Conservation (phyloP, 768 basidiomycete genomes). For the Lactifluus pinguis region DNA sequence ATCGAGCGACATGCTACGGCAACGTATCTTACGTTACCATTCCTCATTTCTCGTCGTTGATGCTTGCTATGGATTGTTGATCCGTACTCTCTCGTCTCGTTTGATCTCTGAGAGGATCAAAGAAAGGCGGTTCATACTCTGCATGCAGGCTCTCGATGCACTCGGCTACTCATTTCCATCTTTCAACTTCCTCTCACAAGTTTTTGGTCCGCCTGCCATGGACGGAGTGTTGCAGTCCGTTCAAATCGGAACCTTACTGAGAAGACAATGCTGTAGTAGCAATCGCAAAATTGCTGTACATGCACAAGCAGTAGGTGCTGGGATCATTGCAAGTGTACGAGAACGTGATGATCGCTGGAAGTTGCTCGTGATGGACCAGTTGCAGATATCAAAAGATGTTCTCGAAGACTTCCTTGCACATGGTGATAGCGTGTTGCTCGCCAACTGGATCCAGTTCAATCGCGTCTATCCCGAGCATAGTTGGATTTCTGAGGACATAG, state of each 20-base stretch:
- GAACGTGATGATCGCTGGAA: background rate
- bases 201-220: too few species aligned
- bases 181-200: background rate
- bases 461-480: too few species aligned
- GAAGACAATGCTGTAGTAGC: background rate
- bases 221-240: background rate
- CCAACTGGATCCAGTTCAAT: too few species aligned
- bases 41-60: too few species aligned
- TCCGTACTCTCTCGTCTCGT: background rate
- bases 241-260: background rate
- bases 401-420: too few species aligned
- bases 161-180: background rate
- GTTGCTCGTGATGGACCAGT: background rate
- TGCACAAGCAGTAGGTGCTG: background rate
- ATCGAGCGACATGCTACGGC: too few species aligned
- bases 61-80: too few species aligned
- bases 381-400: background rate
- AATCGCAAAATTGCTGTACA: background rate
- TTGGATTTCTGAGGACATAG: too few species aligned
- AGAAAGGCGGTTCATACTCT: background rate
- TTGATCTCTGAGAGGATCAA: background rate
- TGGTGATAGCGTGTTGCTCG: too few species aligned
- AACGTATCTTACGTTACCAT: too few species aligned
- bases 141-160: background rate
- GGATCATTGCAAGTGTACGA: background rate